Conservation (phyloP, 2,329 filamentous ascomycete species). For the Emmonsia crescens region DNA sequence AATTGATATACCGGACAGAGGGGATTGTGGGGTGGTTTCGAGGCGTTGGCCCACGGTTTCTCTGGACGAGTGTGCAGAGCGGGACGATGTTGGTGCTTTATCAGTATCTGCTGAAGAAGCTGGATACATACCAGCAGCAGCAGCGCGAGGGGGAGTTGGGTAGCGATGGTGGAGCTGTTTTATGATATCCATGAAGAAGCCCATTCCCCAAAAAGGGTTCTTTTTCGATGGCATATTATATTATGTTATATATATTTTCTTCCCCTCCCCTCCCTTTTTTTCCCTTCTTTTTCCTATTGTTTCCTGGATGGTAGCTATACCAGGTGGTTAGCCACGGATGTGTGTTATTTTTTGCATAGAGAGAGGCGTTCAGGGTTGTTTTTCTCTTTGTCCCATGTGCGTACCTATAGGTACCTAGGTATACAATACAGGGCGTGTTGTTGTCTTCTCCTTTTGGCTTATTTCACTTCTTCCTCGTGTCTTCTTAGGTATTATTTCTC, state of each 20-base stretch:
- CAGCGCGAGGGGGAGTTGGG: slow-evolving; percentile 19
- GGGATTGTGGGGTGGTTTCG: slow-evolving; percentile 85
- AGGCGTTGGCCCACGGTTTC: slow-evolving; percentile 79
- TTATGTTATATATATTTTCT: background rate
- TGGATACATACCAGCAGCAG: slow-evolving; percentile 46
- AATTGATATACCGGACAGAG: slow-evolving; percentile 81
- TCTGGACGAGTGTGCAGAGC: slow-evolving; percentile 97
- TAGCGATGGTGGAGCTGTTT: slow-evolving; percentile 3
- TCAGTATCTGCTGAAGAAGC: slow-evolving; percentile 69
- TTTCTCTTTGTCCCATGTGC: background rate
- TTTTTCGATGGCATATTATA: background rate
- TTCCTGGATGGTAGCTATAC: background rate
- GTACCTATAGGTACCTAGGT: no score
- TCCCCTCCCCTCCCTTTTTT: no score
- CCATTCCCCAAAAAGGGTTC: no score
- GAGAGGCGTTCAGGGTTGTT: background rate
- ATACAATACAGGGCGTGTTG: background rate
- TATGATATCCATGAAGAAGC: no score
- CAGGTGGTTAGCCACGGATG: background rate
- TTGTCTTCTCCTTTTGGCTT: background rate
- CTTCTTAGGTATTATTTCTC: background rate
- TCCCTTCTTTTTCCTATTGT: background rate
- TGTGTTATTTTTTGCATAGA: background rate
- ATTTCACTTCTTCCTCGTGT: background rate
- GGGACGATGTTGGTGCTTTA: slow-evolving; percentile 95